Conservation (phyloP, 768 basidiomycete genomes). For the Collybia sp. region DNA sequence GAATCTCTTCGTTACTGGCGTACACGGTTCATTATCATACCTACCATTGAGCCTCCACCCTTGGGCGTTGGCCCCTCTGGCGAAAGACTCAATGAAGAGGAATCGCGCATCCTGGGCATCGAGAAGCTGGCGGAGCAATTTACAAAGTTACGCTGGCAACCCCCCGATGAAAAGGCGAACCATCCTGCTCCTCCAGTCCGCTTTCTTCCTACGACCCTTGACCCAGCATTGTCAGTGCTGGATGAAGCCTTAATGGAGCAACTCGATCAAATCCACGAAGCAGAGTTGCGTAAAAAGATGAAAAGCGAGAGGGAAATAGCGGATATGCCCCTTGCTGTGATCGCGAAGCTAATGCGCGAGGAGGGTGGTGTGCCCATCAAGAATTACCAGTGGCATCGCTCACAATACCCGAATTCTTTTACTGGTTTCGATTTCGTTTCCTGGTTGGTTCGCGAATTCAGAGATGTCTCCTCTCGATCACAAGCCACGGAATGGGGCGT, state of each 20-base stretch:
- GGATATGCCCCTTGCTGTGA: slow-evolving; percentile 55
- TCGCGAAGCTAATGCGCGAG: slow-evolving; percentile 84
- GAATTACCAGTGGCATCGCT: slow-evolving; percentile 78
- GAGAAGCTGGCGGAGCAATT: slow-evolving; percentile 90
- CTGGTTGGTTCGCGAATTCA: slow-evolving; percentile 90
- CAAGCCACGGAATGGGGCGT: slow-evolving; percentile 79
- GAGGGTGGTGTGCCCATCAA: slow-evolving; percentile 83
- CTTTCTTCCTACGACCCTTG: slow-evolving; percentile 81
- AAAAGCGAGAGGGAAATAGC: slow-evolving; percentile 71
- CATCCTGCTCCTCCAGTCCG: slow-evolving; percentile 56
- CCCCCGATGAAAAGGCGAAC: slow-evolving; percentile 48
- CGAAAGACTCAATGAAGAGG: slow-evolving; percentile 80
- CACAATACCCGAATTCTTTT: slow-evolving; percentile 75
- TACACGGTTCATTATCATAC: slow-evolving; percentile 90
- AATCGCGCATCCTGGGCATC: slow-evolving; percentile 83
- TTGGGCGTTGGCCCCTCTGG: slow-evolving; percentile 54
- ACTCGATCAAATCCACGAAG: slow-evolving; percentile 74
- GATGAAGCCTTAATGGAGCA: slow-evolving; percentile 79
- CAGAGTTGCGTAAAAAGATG: slow-evolving; percentile 73
- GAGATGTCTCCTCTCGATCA: slow-evolving; percentile 78
- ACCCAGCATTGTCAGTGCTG: slow-evolving; percentile 72
- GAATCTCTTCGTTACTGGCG: slow-evolving; percentile 91
- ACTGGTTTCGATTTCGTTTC: slow-evolving; percentile 86
- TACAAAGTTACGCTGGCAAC: slow-evolving; percentile 77
- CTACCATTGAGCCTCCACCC: slow-evolving; percentile 67